phyloP scores from a whole-genome alignment of 2,329 filamentous ascomycete species.

The Pezicula neosporulosa region DNA sequence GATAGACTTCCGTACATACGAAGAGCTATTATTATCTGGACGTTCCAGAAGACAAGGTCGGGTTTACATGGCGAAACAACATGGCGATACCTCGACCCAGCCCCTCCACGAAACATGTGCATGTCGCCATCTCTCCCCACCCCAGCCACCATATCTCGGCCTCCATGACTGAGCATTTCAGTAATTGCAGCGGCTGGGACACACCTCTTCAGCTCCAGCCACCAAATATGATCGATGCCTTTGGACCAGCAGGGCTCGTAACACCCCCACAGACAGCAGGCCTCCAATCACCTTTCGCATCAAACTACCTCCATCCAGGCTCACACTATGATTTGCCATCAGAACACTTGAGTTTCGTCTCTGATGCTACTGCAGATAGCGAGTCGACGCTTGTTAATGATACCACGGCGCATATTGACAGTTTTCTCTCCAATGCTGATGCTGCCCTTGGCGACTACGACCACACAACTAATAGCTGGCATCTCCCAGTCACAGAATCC shows the following conservation, averaged over 20 bases:
- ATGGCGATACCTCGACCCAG: conserved; percentile 52
- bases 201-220: conserved; percentile 16
- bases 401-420: conserved; percentile 12
- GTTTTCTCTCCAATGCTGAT: conserved; percentile 10
- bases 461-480: not conserved
- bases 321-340: conserved; percentile 10
- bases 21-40: conserved; percentile 61
- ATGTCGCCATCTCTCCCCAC: conserved; percentile 27
- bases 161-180: conserved; percentile 55
- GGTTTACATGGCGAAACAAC: conserved; percentile 51
- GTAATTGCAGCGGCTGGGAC: conserved; percentile 39
- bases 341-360: conserved; percentile 34
- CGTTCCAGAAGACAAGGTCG: conserved; percentile 49
- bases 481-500: not conserved
- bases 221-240: conserved; percentile 44
- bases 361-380: conserved; percentile 28
- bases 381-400: conserved; percentile 27
- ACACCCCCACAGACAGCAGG: conserved; percentile 55
- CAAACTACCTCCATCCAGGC: conserved; percentile 9
- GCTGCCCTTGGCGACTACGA: not conserved
- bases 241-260: conserved; percentile 48
- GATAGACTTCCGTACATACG: conserved; percentile 44
- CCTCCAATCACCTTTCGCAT: conserved; percentile 32
- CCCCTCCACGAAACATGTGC: conserved; percentile 15
- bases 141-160: conserved; percentile 49